Base-by-base conservation (phyloP, 495 filamentous ascomycete species). In the Aspergillus bertholletiae region DNA sequence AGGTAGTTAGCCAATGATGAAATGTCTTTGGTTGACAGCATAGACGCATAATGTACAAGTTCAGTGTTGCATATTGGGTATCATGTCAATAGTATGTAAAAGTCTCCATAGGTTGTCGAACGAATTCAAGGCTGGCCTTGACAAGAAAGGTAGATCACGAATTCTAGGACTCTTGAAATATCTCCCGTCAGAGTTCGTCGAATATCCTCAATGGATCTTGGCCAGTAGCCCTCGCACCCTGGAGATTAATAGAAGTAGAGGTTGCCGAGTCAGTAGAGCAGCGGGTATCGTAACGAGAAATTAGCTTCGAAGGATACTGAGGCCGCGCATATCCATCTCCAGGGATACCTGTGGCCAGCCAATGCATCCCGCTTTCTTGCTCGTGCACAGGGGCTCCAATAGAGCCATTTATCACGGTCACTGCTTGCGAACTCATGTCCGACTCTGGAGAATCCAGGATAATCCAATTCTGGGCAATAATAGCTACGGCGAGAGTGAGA, bases 401-500 rank as follows among this genome's bases (percentile, higher is more conserved):
- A 44, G 58, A 53, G 28, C 28, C 28, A 30, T 53, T 56, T 15
- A 21, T 34, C 26, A 49, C 34, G 18, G 37, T 21, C 27, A 45
- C 27, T 24, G 39, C 37, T 17, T 46, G 41, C 24, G 24, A 49
- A 28, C 18, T 34, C 4, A 39, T 20, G 13, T 39, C 46, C 35
- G 18, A 26, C 12, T 17, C 30, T 12, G 34, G 26, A 24, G 60
- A 49, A 22, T 17, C 43, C 27, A 61, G 20, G 13, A 37, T 37
- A 9, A 60, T 56, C 69, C 64, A 69, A 43, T 61, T 65, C 34
- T 64, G 69, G 30, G 76, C 52, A 8, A 81, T 57, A 17, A 84
- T 32, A 5, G 76, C 71, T 30, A 82, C 64, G 15, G 76, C 51
- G 39, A 80, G 47, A 22, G 74, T 68, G 17, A 74, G 63, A 61